A percentile compares a stretch with the other conserved stretches of the same genome.
These are phyloP conservation scores for Russula sp. DNA, from an alignment of 768 basidiomycete genomes.

Conservation along the genomic window DNA sequence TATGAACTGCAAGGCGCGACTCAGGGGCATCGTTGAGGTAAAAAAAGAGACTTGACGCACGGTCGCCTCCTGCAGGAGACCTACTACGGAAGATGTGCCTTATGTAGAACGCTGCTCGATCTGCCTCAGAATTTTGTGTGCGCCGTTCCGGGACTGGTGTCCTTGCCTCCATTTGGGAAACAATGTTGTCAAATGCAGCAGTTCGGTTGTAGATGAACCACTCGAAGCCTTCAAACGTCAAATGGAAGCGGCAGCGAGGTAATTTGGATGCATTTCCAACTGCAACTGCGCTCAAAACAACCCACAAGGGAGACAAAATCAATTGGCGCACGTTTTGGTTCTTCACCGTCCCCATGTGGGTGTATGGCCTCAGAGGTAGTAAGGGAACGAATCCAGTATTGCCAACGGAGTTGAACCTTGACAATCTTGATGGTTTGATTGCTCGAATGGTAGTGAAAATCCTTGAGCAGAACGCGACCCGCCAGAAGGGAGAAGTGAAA, in stretches of 20 bases:
- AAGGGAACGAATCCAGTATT: constrained; percentile 86
- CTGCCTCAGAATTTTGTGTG: constrained; percentile 20
- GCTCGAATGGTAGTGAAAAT: constrained; percentile 84
- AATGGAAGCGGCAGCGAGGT: constrained; percentile 68
- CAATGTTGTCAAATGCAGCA: constrained; percentile 80
- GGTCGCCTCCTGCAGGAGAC: constrained; percentile 26
- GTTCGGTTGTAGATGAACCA: constrained; percentile 92
- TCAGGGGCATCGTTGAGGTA: not conserved
- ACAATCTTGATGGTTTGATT: constrained; percentile 84
- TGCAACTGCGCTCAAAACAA: constrained; percentile 23
- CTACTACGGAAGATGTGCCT: constrained; percentile 29
- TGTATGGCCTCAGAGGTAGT: constrained; percentile 67
- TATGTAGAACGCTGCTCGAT: constrained; percentile 24
- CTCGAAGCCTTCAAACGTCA: constrained; percentile 80
- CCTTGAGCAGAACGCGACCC: constrained; percentile 83
- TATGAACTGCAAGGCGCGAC: not conserved
- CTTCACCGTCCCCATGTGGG: constrained; percentile 43
- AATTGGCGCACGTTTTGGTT: constrained; percentile 38
- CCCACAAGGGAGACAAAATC: not conserved
- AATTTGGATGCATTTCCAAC: constrained; percentile 31
- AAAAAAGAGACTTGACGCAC: constrained; percentile 21
- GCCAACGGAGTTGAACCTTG: constrained; percentile 84
- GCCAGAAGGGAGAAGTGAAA: constrained; percentile 85
- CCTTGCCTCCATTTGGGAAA: constrained; percentile 62
- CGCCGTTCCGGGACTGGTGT: constrained; percentile 20